A percentile compares a stretch with the other conserved stretches of the same genome.
Evolutionary conservation across 2,329 filamentous ascomycete species (phyloP).

Genomic region (Cyclaneusma minus): DNA sequence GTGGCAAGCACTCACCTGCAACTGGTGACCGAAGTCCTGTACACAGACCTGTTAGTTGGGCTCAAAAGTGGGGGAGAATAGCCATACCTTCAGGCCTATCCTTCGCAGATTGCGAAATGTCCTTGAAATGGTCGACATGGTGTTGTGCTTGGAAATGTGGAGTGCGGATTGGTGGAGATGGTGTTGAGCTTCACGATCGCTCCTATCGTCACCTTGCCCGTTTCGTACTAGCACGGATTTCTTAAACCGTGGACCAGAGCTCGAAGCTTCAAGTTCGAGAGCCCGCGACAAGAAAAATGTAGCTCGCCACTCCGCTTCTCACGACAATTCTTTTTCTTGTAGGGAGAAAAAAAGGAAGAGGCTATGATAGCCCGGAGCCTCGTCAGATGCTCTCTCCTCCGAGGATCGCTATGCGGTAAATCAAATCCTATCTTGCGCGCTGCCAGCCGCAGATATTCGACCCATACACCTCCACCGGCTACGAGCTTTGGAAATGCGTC

Average conservation of each 20-base stretch:
- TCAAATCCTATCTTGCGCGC: constrained; percentile 7
- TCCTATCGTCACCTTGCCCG: constrained; percentile 1
- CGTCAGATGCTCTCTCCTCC: constrained; percentile 17
- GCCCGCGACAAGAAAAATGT: too few species aligned
- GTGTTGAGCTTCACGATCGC: constrained; percentile 1
- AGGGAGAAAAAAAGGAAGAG: too few species aligned
- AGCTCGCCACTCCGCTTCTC: too few species aligned
- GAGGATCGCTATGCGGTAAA: constrained; percentile 11
- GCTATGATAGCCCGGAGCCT: constrained; percentile 21
- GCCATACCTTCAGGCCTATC: constrained; percentile 69
- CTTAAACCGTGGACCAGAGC: constrained; percentile 4
- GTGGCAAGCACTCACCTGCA: constrained; percentile 55
- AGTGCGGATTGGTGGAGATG: constrained; percentile 1
- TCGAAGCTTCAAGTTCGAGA: constrained; percentile 6
- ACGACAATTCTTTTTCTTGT: neutral
- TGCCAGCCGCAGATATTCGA: constrained; percentile 13
- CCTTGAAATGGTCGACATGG: constrained; percentile 83
- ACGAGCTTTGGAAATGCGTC: constrained; percentile 5
- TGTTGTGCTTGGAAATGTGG: constrained; percentile 18
- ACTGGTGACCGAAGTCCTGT: constrained; percentile 81
- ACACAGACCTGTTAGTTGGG: constrained; percentile 21
- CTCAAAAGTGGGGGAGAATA: neutral
- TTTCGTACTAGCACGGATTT: neutral
- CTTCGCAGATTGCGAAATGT: constrained; percentile 77
- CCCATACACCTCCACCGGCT: constrained; percentile 11